A percentile compares a stretch with the other conserved stretches of the same genome.
These are phyloP conservation scores for Strigomonas oncopelti DNA, from an alignment of 208 protist species.

Conservation along the genomic window DNA sequence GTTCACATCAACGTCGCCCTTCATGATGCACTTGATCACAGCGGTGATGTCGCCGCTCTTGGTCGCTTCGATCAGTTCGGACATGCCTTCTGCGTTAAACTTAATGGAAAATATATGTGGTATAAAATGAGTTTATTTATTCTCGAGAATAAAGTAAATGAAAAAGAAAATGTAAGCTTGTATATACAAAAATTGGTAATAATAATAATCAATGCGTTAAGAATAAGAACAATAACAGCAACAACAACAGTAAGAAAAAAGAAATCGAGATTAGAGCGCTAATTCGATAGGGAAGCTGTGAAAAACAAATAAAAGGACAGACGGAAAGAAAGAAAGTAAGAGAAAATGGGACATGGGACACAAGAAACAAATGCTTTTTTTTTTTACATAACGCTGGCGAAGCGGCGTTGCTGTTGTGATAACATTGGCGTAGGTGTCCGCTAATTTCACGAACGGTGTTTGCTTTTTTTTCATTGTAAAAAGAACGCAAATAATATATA, in stretches of 20 bases:
- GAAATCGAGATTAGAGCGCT: background rate
- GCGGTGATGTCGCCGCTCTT: constrained; percentile 30
- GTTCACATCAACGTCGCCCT: constrained; percentile 49
- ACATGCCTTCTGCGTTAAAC: constrained; percentile 10
- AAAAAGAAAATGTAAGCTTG: background rate
- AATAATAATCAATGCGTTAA: background rate
- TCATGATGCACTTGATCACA: constrained; percentile 48
- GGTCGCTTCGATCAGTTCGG: constrained; percentile 27
- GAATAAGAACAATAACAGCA: constrained; percentile 3
- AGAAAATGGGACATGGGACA: background rate
- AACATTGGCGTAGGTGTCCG: too few relatives aligned
- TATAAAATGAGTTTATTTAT: background rate
- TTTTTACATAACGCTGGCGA: too few relatives aligned
- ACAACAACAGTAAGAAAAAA: too few relatives aligned
- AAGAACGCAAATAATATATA: too few relatives aligned
- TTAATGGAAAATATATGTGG: constrained; percentile 9
- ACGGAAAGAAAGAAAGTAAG: background rate
- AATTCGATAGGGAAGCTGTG: background rate
- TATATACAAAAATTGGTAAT: constrained; percentile 2
- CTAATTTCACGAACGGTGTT: background rate
- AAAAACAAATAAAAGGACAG: background rate
- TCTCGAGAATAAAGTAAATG: background rate
- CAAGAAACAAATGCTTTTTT: too few relatives aligned
- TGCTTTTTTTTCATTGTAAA: too few relatives aligned
- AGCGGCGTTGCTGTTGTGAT: too few relatives aligned